phyloP scores from a whole-genome alignment of 2,329 filamentous ascomycete genomes.

The Nothomitra cinnamomea region DNA sequence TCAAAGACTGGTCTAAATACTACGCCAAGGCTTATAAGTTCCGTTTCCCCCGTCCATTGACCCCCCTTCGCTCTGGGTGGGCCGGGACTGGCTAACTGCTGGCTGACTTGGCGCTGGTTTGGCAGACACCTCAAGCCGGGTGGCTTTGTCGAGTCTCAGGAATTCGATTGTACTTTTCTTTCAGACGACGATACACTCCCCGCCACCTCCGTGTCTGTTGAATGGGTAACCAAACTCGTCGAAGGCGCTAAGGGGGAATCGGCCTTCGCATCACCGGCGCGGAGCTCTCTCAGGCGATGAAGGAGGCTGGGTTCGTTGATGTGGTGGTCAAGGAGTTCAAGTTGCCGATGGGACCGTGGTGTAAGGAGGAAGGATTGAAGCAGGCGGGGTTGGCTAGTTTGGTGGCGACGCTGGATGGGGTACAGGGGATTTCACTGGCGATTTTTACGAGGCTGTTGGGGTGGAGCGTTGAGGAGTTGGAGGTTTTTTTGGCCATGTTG shows the following conservation, averaged over 20 bases:
- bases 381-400: background rate
- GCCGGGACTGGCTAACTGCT: background rate
- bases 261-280: background rate
- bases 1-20: slow-evolving; percentile 9
- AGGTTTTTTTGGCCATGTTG: background rate
- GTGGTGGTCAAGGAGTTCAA: slow-evolving; percentile 2
- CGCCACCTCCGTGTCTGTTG: background rate
- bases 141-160: slow-evolving; percentile 4
- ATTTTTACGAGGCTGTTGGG: background rate
- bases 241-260: background rate
- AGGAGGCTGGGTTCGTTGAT: slow-evolving; percentile 2
- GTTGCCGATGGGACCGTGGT: slow-evolving; percentile 2
- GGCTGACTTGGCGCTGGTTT: background rate
- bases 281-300: background rate
- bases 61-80: background rate
- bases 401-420: background rate
- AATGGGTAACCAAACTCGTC: background rate
- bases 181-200: background rate
- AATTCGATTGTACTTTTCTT: background rate
- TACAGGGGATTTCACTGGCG: background rate
- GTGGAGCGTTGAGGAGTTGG: slow-evolving; percentile 5
- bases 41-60: background rate
- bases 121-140: slow-evolving; percentile 3
- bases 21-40: slow-evolving; percentile 2
- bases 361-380: background rate